Evolutionary conservation across 2,329 filamentous ascomycete species (phyloP).

Genomic region (Ampelomyces quisqualis): DNA sequence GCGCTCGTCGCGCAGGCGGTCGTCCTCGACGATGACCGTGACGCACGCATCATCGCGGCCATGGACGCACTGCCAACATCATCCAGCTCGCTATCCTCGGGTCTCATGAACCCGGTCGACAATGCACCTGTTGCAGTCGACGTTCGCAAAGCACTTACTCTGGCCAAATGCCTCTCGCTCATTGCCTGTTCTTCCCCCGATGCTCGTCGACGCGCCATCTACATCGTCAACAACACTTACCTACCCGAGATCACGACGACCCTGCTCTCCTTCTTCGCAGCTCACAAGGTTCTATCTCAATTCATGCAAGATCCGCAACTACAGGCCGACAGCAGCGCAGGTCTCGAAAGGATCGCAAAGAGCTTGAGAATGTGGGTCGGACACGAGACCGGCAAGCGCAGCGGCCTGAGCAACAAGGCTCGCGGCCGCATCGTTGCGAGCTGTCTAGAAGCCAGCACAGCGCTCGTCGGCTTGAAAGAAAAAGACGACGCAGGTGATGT

Average conservation of each 20-base stretch:
- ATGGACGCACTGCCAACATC: constrained; percentile 53
- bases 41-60: constrained; percentile 54
- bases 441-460: constrained; percentile 48
- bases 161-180: constrained; percentile 60
- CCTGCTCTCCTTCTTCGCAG: constrained; percentile 50
- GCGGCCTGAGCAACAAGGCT: constrained; percentile 44
- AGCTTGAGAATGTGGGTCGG: constrained; percentile 51
- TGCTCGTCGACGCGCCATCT: constrained; percentile 43
- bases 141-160: constrained; percentile 58
- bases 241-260: constrained; percentile 46
- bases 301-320: constrained; percentile 40
- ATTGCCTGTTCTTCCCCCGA: constrained; percentile 42
- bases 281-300: constrained; percentile 44
- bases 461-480: constrained; percentile 43
- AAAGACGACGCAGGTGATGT: constrained; percentile 18
- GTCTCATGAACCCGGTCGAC: constrained; percentile 51
- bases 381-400: constrained; percentile 45
- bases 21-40: constrained; percentile 55
- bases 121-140: constrained; percentile 60
- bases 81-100: constrained; percentile 37
- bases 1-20: constrained; percentile 61
- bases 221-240: constrained; percentile 44
- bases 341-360: constrained; percentile 48
- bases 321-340: constrained; percentile 37
- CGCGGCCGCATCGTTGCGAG: constrained; percentile 44